These are phyloP conservation scores for Chaetoscypha palmicola DNA, from an alignment of 2,329 filamentous ascomycete genomes.

Conservation along the genomic window DNA sequence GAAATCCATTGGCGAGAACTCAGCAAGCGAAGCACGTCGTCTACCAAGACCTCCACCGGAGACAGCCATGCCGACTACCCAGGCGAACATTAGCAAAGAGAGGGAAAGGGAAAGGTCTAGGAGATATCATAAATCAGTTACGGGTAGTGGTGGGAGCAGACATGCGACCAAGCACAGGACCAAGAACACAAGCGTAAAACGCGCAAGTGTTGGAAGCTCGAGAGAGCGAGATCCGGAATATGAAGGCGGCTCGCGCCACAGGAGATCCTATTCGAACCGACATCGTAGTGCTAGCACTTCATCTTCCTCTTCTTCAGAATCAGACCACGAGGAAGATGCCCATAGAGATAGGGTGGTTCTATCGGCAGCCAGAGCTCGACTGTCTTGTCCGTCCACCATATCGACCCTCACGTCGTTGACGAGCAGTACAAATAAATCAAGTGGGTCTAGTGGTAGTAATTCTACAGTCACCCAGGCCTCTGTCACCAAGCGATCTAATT, in stretches of 20 bases:
- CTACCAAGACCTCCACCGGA: conserved; percentile 11
- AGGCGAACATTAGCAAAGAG: conserved; percentile 21
- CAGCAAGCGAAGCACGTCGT: conserved; percentile 12
- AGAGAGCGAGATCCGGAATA: conserved; percentile 18
- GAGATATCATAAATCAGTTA: conserved; percentile 18
- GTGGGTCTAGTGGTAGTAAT: conserved; percentile 36
- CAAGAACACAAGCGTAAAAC: conserved; percentile 18
- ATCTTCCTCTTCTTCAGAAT: conserved; percentile 21
- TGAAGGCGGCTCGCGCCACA: conserved; percentile 16
- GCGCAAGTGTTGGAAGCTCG: conserved; percentile 11
- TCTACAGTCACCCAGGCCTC: conserved; percentile 36
- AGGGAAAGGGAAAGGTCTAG: conserved; percentile 18
- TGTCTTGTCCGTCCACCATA: conserved; percentile 30
- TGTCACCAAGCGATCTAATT: conserved; percentile 19
- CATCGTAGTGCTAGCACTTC: conserved; percentile 19
- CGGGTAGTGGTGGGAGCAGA: conserved; percentile 11
- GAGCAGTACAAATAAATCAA: conserved; percentile 31
- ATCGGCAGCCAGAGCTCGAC: conserved; percentile 21
- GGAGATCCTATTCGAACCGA: conserved; percentile 15
- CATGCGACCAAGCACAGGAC: conserved; percentile 17
- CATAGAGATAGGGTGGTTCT: conserved; percentile 23
- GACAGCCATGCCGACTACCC: conserved; percentile 17
- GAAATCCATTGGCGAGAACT: conserved; percentile 14
- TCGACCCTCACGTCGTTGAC: conserved; percentile 29
- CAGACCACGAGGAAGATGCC: conserved; percentile 23